Evolutionary conservation across 176 grass and related monocot genomes (phyloP), one percentile per base, ranked within the genome.

Genomic region (Lolium perenne): DNA sequence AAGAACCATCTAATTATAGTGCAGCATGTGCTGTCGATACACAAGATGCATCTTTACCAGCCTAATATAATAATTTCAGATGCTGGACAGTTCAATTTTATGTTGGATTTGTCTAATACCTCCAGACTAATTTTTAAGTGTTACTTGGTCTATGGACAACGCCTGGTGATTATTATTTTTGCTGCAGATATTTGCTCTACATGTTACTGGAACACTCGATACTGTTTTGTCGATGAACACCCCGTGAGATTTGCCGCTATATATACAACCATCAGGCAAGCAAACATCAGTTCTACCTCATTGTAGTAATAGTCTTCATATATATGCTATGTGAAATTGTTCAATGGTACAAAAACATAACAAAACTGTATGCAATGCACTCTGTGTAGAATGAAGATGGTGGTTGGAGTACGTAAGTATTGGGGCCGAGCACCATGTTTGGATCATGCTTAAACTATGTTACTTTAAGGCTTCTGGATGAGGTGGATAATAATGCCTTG

Each of bases 231-330:
- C 73, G 15, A 15, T 38, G 84, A 86, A 71, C 84, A 90, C 49
- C 63, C 0, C 65, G 12, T 15, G 88, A 90, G 80, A 90, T 90
- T 18, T 83, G 79, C 21, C 88, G 88, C 45, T 90, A 90, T 73
- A 86, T 90, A 17, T 90, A 90, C 66, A 90, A 90, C 56, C 84
- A 86, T 49, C 88, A 90, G 84, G 88, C 46, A 90, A 23, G 62
- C 20, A 35, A 58, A 76, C 62, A 65, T 29, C 7, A 0, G 0
- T 63, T 29, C 73, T 38, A 15, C 7, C 58, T 23, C 5, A 35
- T 20, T 61, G 4, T 21, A 57, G 23, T 43, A 43, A 7, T 55
- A 4, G 16, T 12, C 26, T 64, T 80, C n/a, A n/a, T n/a, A n/a
- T 50, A n/a, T 49, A 50, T 50, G 0, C 23, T 4, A 15, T 51